Evolutionary conservation across 768 basidiomycete genomes (phyloP).

Genomic region (Rhodotorula toruloides): DNA sequence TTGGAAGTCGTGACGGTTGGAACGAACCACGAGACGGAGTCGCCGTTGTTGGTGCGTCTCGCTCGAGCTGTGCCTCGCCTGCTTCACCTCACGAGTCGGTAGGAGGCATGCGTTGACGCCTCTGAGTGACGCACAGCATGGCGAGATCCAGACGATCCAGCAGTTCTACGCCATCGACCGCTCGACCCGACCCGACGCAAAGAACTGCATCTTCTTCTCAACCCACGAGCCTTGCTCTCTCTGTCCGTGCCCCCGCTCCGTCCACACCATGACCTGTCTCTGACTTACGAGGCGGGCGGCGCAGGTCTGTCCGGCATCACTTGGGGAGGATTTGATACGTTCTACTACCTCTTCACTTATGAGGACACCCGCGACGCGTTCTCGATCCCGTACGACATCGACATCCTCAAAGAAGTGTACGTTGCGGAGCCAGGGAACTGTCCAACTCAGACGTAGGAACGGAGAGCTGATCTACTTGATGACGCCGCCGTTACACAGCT

Average conservation of each 20-base stretch:
- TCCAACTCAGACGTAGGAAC: not conserved
- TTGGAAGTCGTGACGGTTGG: constrained; percentile 37
- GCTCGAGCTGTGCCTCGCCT: too few species aligned
- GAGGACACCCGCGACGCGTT: constrained; percentile 44
- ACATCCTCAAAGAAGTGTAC: constrained; percentile 37
- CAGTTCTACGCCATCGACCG: constrained; percentile 38
- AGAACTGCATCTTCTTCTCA: constrained; percentile 43
- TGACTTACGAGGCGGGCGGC: too few species aligned
- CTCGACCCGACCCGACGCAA: constrained; percentile 29
- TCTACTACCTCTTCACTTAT: constrained; percentile 40
- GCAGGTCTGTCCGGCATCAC: constrained; percentile 43
- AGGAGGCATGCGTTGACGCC: not conserved
- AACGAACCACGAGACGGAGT: constrained; percentile 39
- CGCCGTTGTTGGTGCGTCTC: constrained; percentile 39
- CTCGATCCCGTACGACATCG: constrained; percentile 35
- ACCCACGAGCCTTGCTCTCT: constrained; percentile 45
- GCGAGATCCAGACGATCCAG: constrained; percentile 42
- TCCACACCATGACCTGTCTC: too few species aligned
- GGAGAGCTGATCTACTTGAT: not conserved
- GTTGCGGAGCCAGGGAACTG: not conserved
- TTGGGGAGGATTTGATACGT: constrained; percentile 42
- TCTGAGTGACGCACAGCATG: constrained; percentile 31
- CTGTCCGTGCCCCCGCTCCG: too few species aligned
- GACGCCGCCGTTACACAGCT: too few species aligned
- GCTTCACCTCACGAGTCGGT: not conserved